phyloP scores from a whole-genome alignment of 2,329 filamentous ascomycete species.

The Zymoseptoria ardabiliae region DNA sequence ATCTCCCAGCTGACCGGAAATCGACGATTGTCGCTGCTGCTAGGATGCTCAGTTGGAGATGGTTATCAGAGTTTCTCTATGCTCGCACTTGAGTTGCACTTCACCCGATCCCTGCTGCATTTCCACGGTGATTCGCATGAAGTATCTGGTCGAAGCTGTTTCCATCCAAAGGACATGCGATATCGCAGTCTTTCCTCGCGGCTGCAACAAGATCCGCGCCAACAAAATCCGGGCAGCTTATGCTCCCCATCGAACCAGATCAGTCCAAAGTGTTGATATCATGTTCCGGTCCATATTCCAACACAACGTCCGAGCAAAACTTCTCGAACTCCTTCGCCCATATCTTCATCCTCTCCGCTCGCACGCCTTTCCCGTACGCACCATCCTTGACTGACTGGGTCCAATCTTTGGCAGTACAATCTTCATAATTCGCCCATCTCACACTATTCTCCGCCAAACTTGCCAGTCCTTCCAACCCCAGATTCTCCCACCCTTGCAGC shows the following conservation, averaged over 20 bases:
- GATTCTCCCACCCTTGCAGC: slow-evolving; percentile 82
- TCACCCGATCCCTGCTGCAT: too few relatives aligned
- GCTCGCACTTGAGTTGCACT: too few relatives aligned
- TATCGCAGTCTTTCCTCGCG: too few relatives aligned
- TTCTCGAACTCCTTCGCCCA: slow-evolving; percentile 80
- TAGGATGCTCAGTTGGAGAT: too few relatives aligned
- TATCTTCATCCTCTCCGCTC: slow-evolving; percentile 65
- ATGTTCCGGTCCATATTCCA: slow-evolving; percentile 49
- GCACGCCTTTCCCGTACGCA: slow-evolving; percentile 60
- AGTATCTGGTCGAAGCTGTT: too few relatives aligned
- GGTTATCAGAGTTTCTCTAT: too few relatives aligned
- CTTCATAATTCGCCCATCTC: slow-evolving; percentile 81
- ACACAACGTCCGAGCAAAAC: slow-evolving; percentile 84
- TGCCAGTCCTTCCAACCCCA: slow-evolving; percentile 78
- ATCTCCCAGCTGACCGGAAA: too few relatives aligned
- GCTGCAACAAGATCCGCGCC: too few relatives aligned
- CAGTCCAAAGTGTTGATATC: slow-evolving; percentile 22
- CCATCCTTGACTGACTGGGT: slow-evolving; percentile 64
- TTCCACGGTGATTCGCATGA: too few relatives aligned
- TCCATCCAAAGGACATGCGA: too few relatives aligned
- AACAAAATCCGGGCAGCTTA: too few relatives aligned
- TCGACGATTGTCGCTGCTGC: too few relatives aligned
- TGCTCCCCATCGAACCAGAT: background rate
- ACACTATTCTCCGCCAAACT: slow-evolving; percentile 89
- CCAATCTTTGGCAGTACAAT: slow-evolving; percentile 66